Conservation (phyloP, 177 flowering plant genomes). For the Vitis hybrid region DNA sequence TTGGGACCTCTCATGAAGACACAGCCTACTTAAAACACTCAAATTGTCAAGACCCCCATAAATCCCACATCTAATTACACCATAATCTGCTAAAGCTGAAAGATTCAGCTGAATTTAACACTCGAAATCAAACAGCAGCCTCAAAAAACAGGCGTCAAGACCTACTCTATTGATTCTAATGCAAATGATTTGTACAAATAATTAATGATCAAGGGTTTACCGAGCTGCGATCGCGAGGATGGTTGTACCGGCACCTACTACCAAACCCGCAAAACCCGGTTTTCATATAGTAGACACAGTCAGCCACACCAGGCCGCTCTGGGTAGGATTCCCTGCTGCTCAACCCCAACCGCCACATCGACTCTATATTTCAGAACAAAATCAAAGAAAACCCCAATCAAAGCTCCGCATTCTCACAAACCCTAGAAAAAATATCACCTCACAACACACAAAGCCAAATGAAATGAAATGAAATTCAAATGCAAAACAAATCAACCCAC, state of each 20-base stretch:
- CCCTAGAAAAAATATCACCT: slow-evolving; percentile 16
- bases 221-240: slow-evolving; percentile 63
- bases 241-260: slow-evolving; percentile 72
- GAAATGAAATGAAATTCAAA: slow-evolving; percentile 9
- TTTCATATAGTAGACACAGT: slow-evolving; percentile 76
- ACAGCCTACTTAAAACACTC: background rate
- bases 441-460: background rate
- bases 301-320: slow-evolving; percentile 65
- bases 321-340: slow-evolving; percentile 59
- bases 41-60: background rate
- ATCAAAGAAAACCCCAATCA: slow-evolving; percentile 19
- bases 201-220: slow-evolving; percentile 20
- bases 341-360: slow-evolving; percentile 69
- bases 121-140: background rate
- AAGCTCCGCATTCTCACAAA: slow-evolving; percentile 17
- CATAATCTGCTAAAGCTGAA: background rate
- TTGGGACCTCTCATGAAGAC: background rate
- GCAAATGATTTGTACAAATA: background rate
- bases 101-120: background rate
- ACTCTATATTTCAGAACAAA: slow-evolving; percentile 40
- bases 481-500: slow-evolving; percentile 19
- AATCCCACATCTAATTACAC: background rate
- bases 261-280: slow-evolving; percentile 84
- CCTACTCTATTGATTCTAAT: background rate
- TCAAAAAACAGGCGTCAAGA: background rate